Conservation (phyloP, 1,284 basidiomycete genomes). For the Flammula alnicola region DNA sequence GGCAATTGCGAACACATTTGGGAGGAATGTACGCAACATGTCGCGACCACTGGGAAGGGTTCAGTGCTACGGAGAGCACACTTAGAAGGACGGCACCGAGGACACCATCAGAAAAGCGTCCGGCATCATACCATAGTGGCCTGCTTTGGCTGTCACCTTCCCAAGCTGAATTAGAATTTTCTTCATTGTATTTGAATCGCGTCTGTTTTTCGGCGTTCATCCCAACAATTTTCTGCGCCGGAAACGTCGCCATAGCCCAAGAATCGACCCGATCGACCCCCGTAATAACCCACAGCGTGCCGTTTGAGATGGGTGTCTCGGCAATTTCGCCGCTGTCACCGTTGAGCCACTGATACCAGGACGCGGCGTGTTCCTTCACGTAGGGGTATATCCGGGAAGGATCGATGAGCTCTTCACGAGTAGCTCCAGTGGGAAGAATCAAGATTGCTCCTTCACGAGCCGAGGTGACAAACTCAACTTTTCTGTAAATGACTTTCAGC, state of each 20-base stretch:
- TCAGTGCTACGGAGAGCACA: not conserved
- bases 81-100: not conserved
- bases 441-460: constrained; percentile 2
- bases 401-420: not conserved
- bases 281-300: not conserved
- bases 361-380: constrained; percentile 2
- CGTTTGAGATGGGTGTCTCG: not conserved
- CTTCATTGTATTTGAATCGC: not conserved
- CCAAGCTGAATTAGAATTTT: not conserved
- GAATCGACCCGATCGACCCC: not conserved
- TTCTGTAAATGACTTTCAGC: not conserved
- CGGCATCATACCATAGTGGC: not conserved
- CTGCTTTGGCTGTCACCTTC: not conserved
- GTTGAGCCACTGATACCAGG: constrained; percentile 9
- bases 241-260: not conserved
- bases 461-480: constrained; percentile 2
- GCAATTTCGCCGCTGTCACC: not conserved
- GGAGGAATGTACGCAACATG: constrained; percentile 3
- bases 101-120: not conserved
- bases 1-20: not conserved
- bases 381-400: not conserved
- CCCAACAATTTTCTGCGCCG: not conserved
- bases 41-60: not conserved
- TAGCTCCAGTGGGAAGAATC: constrained; percentile 1
- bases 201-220: not conserved